Base-by-base conservation (phyloP, 2,329 filamentous ascomycete genomes). In the Fusarium newnesense region DNA sequence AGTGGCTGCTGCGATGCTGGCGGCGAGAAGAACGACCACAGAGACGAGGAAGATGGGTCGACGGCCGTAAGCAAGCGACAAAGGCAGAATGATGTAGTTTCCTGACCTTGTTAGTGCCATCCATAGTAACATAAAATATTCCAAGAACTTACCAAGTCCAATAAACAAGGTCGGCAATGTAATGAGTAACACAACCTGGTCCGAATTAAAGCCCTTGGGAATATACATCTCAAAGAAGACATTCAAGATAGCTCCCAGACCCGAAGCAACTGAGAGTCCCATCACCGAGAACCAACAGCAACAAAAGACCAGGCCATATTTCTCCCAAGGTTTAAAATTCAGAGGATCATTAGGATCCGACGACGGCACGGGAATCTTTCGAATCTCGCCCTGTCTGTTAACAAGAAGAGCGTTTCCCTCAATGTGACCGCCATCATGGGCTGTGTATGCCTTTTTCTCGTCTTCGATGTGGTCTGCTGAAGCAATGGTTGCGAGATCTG, bases 201-300 rank as follows among this genome's bases (percentile, higher is more conserved):
- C 65, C 5, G 64, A 46, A 11, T 19, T 54, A 18, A 46, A 67
- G 5, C 65, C 65, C 5, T 68, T 28, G 6, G 65, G 63, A 9
- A 42, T 61, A 24, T 68, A 68, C 34, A 24, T n/a, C n/a, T 68
- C 54, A 18, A 67, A 68, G 3, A 68, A 68, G 2, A 61, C 63
- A 11, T 67, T 53, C 26, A 68, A 2, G 4, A 68, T 68, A 15
- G 65, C 54, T 4, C 64, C 64, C 9, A 67, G 24, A 2, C 63
- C 64, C 2, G 44, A 40, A 4, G 64, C 64, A 2, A 67, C 40
- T 5, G 64, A 67, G 1, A 67, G 63, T 30, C 62, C 64, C 62
- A 67, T 67, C 3, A 67, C 53, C 7, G 64, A 67, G 19, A 67
- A 67, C 65, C 65, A 67, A 3, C 63, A 67, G 10, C 65, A 67